Percentiles rank a stretch among this genome's conserved stretches.
Conservation (phyloP, 352 stramenopile species). For the Phytopythium vexans region DNA sequence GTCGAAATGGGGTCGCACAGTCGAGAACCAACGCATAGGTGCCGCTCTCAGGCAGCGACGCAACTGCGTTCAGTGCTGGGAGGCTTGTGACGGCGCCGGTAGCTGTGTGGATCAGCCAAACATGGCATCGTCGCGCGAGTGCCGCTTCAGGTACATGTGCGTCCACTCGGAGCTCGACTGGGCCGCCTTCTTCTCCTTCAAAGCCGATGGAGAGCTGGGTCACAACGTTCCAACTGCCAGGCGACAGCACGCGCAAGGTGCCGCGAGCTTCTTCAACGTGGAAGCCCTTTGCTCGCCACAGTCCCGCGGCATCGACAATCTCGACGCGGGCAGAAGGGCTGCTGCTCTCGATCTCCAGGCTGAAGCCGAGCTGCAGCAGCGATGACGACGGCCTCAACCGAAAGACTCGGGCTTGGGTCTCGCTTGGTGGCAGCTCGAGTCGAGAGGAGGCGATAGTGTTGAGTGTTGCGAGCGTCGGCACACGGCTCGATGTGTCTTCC, state of each 20-base stretch:
- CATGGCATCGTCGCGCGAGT: constrained; percentile 38
- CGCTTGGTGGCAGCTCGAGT: constrained; percentile 17
- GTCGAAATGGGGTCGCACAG: constrained; percentile 21
- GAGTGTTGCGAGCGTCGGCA: constrained; percentile 30
- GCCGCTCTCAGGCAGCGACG: too few species aligned
- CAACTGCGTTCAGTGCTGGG: constrained; percentile 11
- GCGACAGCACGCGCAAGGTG: constrained; percentile 36
- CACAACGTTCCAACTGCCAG: constrained; percentile 51
- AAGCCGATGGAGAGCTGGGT: constrained; percentile 39
- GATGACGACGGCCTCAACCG: constrained; percentile 40
- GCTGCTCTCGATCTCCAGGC: constrained; percentile 39
- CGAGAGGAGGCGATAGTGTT: constrained; percentile 30
- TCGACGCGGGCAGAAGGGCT: background rate
- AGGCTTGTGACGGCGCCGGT: constrained; percentile 30
- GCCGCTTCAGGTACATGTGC: constrained; percentile 55
- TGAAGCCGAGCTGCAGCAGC: constrained; percentile 48
- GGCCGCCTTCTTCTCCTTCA: constrained; percentile 1
- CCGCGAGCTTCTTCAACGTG: constrained; percentile 51
- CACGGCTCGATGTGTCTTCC: constrained; percentile 11
- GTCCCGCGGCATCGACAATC: background rate
- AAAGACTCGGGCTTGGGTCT: constrained; percentile 28
- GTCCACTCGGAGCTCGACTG: constrained; percentile 42
- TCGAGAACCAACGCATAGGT: constrained; percentile 37
- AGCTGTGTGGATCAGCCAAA: constrained; percentile 45
- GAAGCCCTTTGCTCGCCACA: constrained; percentile 40